Base-by-base conservation (phyloP, 2,329 filamentous ascomycete genomes). In the Hypoxylon rubiginosum region DNA sequence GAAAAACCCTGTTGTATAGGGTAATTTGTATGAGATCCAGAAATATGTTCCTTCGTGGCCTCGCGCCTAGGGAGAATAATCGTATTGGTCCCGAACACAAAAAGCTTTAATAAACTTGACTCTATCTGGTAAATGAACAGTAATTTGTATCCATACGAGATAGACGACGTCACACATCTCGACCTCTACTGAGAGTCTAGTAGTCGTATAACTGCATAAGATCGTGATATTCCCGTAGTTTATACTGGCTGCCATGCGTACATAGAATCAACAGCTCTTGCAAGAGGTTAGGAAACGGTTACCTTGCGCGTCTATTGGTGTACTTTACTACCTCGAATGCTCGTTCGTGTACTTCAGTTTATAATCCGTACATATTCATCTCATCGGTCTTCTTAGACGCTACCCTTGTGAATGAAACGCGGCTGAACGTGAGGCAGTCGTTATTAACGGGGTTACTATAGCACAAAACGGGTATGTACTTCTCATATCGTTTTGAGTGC, bases 1-100 rank as follows among this genome's bases (percentile, higher is more conserved):
- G 21, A 17, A 45, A 49, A 30, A 5, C 28, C 46, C 58, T 70
- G 51, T 52, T 67, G 64, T 64, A 72, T 71, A 68, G 68, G 67
- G 69, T 69, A 58, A 46, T 53, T 57, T 55, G 51, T 51, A 66
- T 63, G 53, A 68, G 48, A 58, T 70, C 64, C 60, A 32, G 61
- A 56, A 62, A 55, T 63, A 67, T 68, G 58, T 66, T 55, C 34
- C 52, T 59, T 60, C 52, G 58, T 48, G 28, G 59, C 61, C 39
- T 55, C 26, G 19, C 7, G 55, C 51, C 46, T 34, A 2, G 8
- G 17, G 59, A 48, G 26, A 41, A 45, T 49, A 50, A 49, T 43
- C n/a, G n/a, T 66, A 53, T 46, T 55, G 24, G 45, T 63, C 50
- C 59, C 69, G 62, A 69, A 57, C 53, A 56, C 11, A 64, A 56